A percentile compares a stretch with the other conserved stretches of the same genome.
These are phyloP conservation scores for Trichoderma sp. DNA, from an alignment of 2,329 filamentous ascomycete genomes.

Conservation along the genomic window DNA sequence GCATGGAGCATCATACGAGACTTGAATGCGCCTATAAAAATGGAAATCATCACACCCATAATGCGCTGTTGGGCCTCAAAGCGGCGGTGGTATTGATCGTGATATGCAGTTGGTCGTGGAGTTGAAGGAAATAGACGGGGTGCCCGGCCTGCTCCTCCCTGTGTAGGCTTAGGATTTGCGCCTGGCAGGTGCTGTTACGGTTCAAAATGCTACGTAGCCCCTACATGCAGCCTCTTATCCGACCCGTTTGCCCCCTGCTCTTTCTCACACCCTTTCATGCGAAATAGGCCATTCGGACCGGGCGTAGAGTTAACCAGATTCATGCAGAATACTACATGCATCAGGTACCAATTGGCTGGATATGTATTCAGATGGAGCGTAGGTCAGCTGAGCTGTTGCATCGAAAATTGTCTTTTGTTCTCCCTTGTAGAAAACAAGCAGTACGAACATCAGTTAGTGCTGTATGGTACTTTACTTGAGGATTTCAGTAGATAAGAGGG, in stretches of 20 bases:
- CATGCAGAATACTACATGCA: neutral
- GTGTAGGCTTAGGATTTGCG: neutral
- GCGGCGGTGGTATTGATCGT: neutral
- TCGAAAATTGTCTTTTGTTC: too few species aligned
- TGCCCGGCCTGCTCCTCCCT: neutral
- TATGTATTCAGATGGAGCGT: neutral
- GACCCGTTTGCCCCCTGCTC: too few species aligned
- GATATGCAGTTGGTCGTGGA: neutral
- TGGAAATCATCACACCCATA: neutral
- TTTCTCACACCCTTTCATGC: too few species aligned
- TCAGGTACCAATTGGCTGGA: neutral
- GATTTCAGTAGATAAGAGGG: neutral
- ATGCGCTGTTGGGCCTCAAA: neutral
- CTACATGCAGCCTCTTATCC: neutral
- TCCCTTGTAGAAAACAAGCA: too few species aligned
- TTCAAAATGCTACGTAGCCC: neutral
- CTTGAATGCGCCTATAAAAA: neutral
- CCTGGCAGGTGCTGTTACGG: neutral
- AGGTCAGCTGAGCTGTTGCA: neutral
- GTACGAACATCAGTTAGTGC: too few species aligned
- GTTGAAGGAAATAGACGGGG: neutral
- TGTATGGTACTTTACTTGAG: too few species aligned
- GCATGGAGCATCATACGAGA: neutral
- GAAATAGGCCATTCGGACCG: too few species aligned
- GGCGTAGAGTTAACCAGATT: neutral